Conservation (phyloP, 805 yeast species). For the Zygoascus tannicola region DNA sequence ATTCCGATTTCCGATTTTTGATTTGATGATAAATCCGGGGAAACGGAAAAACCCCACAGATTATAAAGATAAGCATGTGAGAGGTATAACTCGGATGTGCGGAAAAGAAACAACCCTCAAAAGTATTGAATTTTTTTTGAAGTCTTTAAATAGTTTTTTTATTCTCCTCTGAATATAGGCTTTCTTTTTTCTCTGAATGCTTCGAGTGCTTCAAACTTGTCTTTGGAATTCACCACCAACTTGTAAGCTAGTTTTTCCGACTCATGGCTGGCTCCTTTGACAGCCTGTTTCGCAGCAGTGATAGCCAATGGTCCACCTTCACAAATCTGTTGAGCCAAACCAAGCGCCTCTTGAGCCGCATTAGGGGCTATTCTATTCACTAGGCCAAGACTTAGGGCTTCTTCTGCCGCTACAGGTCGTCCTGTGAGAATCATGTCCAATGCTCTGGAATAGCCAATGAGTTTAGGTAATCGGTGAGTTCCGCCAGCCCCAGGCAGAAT, state of each 20-base stretch:
- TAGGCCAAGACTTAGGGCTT: constrained; percentile 33
- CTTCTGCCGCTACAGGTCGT: constrained; percentile 27
- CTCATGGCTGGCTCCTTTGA: constrained; percentile 19
- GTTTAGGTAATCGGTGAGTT: constrained; percentile 33
- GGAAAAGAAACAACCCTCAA: too few species aligned
- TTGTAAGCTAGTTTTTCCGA: constrained; percentile 22
- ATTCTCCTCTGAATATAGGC: constrained; percentile 24
- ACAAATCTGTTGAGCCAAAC: constrained; percentile 20
- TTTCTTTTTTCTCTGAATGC: constrained; percentile 33
- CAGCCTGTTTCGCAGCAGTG: constrained; percentile 24
- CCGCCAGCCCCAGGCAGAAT: constrained; percentile 44
- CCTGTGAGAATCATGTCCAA: constrained; percentile 36
- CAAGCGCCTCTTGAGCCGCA: constrained; percentile 20
- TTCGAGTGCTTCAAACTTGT: constrained; percentile 31
- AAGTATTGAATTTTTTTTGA: too few species aligned
- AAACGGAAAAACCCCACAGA: too few species aligned
- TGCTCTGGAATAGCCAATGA: constrained; percentile 35
- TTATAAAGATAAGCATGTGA: too few species aligned
- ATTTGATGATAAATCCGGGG: too few species aligned
- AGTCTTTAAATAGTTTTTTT: too few species aligned
- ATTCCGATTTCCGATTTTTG: too few species aligned
- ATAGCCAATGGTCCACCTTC: constrained; percentile 26
- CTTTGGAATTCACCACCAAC: constrained; percentile 23
- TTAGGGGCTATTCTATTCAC: constrained; percentile 23
- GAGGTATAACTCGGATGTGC: too few species aligned